phyloP scores from a whole-genome alignment of 768 basidiomycete species.

The Myochromella boudieri region DNA sequence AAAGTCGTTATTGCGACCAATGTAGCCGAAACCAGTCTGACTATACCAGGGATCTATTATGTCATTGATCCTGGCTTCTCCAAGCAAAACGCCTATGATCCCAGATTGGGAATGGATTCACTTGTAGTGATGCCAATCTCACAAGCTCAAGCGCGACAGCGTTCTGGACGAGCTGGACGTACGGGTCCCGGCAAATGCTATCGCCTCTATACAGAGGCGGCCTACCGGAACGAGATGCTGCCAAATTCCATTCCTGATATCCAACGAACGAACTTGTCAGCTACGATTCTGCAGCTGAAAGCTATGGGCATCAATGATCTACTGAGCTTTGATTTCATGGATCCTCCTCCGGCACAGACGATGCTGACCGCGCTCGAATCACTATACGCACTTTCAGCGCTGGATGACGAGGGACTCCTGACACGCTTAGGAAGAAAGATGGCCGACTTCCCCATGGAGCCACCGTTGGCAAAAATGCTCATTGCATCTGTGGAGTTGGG shows the following conservation, averaged over 20 bases:
- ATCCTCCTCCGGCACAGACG: slow-evolving; percentile 94
- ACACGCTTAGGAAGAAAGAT: slow-evolving; percentile 96
- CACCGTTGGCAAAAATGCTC: slow-evolving; percentile 94
- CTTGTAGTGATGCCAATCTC: slow-evolving; percentile 98
- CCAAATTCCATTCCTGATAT: slow-evolving; percentile 98
- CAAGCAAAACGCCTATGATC: slow-evolving; percentile 99
- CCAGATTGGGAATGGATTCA: slow-evolving; percentile 97
- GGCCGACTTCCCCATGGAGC: slow-evolving; percentile 99
- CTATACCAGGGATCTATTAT: slow-evolving; percentile 98
- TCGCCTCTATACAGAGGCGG: slow-evolving; percentile 96
- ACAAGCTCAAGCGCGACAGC: slow-evolving; percentile 95
- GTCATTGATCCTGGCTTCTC: slow-evolving; percentile 98
- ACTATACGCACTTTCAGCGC: slow-evolving; percentile 90
- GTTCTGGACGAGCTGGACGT: slow-evolving; percentile 93
- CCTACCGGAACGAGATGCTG: slow-evolving; percentile 98
- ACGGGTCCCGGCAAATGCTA: slow-evolving; percentile 99
- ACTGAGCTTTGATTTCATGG: slow-evolving; percentile 99
- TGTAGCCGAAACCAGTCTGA: slow-evolving; percentile 97
- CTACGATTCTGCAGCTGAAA: slow-evolving; percentile 93
- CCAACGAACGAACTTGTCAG: slow-evolving; percentile 89
- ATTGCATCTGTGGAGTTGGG: slow-evolving; percentile 97
- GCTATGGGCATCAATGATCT: slow-evolving; percentile 99
- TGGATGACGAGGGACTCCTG: slow-evolving; percentile 95
- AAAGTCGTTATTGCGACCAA: slow-evolving; percentile 99
- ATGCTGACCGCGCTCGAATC: slow-evolving; percentile 96